Percentiles rank a stretch among this genome's conserved stretches.
phyloP scores from a whole-genome alignment of 179 eudicot species.

The Carnegiea gigantea region DNA sequence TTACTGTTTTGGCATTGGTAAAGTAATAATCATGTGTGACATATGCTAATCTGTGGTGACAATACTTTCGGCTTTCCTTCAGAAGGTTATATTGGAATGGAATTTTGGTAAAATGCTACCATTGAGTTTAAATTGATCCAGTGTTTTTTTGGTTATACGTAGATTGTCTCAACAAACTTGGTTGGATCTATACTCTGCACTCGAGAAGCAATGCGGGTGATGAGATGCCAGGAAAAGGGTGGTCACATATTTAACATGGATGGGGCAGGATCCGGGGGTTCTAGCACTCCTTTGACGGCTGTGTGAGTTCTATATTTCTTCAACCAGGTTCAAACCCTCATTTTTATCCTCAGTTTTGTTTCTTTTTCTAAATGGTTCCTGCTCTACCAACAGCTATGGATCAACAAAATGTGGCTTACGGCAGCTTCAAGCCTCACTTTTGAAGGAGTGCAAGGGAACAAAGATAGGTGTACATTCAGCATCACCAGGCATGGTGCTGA shows the following conservation, averaged over 20 bases:
- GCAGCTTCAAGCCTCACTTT: constrained; percentile 84
- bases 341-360: neutral
- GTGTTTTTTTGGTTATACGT: constrained; percentile 7
- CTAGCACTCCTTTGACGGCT: constrained; percentile 96
- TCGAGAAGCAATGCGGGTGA: constrained; percentile 80
- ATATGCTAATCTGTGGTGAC: neutral
- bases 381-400: constrained; percentile 59
- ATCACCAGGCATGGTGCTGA: constrained; percentile 98
- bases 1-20: neutral
- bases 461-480: constrained; percentile 94
- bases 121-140: neutral
- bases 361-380: constrained; percentile 4
- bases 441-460: constrained; percentile 68
- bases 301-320: constrained; percentile 59
- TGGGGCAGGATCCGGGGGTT: constrained; percentile 99
- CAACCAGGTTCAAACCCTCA: neutral
- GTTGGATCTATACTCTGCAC: constrained; percentile 97
- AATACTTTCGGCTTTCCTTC: neutral
- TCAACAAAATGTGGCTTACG: constrained; percentile 95
- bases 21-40: neutral
- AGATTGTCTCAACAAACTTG: constrained; percentile 98
- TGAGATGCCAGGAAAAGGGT: constrained; percentile 56
- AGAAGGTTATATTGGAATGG: neutral
- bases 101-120: neutral
- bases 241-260: constrained; percentile 99